Base-by-base conservation (phyloP, 164 flowering plant species). In the Liquidambar formosana region DNA sequence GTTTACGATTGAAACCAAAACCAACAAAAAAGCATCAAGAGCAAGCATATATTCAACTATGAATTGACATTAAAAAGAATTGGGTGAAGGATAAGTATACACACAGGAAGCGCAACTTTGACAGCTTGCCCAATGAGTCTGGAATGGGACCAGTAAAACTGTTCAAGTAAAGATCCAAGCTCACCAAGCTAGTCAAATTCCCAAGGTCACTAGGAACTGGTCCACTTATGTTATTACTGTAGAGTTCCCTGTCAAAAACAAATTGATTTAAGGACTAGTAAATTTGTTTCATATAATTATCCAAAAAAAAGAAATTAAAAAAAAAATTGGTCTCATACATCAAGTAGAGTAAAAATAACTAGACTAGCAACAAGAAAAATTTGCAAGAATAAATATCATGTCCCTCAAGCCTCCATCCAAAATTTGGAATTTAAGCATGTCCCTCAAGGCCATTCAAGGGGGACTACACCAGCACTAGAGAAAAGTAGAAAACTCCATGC, bases 131-230 rank as follows among this genome's bases (percentile, higher is more conserved):
- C 88, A 94, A 71, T 18, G 95, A 25, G 11, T 81, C 90, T 10
- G 98, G 97, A 47, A 94, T 94, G 48, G 86, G 77, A 69, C 98
- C 98, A 19, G 77, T 70, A 60, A 94, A 92, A 67, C 81, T 83
- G 78, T 94, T 94, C 76, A 90, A 73, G 79, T 94, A 94, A 46
- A 94, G 95, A 86, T 94, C 98, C 93, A 94, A 86, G 89, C 98
- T 94, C 76, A 91, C 97, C 82, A 94, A 78, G 76, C 76, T 89
- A 15, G 97, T 92, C 72, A 94, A 71, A 76, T 90, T 92, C 65
- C 98, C 98, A 73, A 94, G 88, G 59, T 90, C 96, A 74, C 82
- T 82, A 27, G 98, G 98, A 73, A 94, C 84, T 28, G 76, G 76
- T 19, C 98, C 98, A 71, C 82, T 90, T 13, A 94, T 83, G 82